Conservation (phyloP, 352 stramenopile genomes). For the Pythium brachiatum region DNA sequence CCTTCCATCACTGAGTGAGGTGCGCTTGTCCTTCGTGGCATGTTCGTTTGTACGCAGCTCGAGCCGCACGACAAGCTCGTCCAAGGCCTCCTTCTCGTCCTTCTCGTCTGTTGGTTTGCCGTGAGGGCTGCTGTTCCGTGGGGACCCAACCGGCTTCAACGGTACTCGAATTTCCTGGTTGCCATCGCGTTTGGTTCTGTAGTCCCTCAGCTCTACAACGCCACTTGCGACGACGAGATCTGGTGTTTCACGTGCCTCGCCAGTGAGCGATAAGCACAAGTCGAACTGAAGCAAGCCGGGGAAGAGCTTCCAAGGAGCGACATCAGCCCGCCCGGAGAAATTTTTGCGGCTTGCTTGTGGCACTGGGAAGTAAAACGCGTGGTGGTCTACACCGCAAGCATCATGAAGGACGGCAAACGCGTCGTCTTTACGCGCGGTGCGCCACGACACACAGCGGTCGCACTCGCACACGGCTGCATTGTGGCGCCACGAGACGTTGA, state of each 20-base stretch:
- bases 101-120: background rate
- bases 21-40: conserved; percentile 10
- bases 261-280: conserved; percentile 65
- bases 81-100: conserved; percentile 17
- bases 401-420: conserved; percentile 19
- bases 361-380: conserved; percentile 82
- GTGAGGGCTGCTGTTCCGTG: background rate
- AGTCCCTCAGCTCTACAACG: conserved; percentile 48
- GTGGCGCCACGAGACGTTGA: conserved; percentile 77
- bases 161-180: conserved; percentile 33
- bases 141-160: conserved; percentile 2
- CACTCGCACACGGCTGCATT: conserved; percentile 47
- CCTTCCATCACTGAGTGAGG: background rate
- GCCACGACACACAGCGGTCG: conserved; percentile 40
- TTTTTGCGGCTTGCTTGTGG: conserved; percentile 75
- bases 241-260: conserved; percentile 62
- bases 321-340: conserved; percentile 69
- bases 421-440: conserved; percentile 14
- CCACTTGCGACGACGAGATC: conserved; percentile 63
- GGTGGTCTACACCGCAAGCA: conserved; percentile 66
- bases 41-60: conserved; percentile 32
- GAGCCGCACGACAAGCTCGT: conserved; percentile 58
- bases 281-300: conserved; percentile 73
- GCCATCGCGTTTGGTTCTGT: conserved; percentile 24
- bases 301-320: conserved; percentile 75